Base-by-base conservation (phyloP, 164 flowering plant genomes). In the Umbellularia californica region DNA sequence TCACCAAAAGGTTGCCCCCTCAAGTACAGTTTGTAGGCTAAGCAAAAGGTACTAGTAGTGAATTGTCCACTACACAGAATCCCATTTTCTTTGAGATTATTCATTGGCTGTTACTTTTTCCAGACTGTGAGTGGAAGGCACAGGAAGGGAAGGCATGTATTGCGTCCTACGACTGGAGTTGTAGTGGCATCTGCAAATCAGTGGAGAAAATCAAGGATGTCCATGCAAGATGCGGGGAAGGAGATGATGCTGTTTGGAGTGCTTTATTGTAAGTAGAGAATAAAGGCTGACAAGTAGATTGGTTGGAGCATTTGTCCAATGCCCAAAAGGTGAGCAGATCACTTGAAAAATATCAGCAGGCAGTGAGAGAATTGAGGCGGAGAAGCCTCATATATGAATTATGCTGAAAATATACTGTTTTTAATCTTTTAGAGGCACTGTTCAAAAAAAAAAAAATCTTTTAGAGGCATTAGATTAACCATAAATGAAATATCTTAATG, bases 121-220 rank as follows among this genome's bases (percentile, higher is more conserved):
- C 55, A 92, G 97, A 92, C 78, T 92, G 95, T 72, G 92, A 89
- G 78, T 89, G 93, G 94, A 92, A 90, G 82, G 90, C 94, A 15
- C 89, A 90, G 72, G 93, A 91, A 23, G 97, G 97, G 23, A 88
- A 86, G 75, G 85, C 84, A 3, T 92, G 97, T 74, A 73, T 88
- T 64, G 95, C 95, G 25, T 89, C 97, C 47, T 92, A 90, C 78
- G 97, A 92, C 79, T 90, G 97, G 97, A 85, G 89, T 75, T 92
- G 97, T 83, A 90, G 95, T 80, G 95, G 97, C 30, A 90, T 92
- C 65, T 92, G 97, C 86, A 87, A 87, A 68, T 92, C 97, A 33
- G 97, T 89, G 65, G 97, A 89, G 73, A 88, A 75, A 80, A 86
- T 92, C 30, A 90, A 88, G 70, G 77, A 65, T 66, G 93, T 92